Evolutionary conservation across 2,329 filamentous ascomycete species (phyloP).

Genomic region (Claviceps sorghi): DNA sequence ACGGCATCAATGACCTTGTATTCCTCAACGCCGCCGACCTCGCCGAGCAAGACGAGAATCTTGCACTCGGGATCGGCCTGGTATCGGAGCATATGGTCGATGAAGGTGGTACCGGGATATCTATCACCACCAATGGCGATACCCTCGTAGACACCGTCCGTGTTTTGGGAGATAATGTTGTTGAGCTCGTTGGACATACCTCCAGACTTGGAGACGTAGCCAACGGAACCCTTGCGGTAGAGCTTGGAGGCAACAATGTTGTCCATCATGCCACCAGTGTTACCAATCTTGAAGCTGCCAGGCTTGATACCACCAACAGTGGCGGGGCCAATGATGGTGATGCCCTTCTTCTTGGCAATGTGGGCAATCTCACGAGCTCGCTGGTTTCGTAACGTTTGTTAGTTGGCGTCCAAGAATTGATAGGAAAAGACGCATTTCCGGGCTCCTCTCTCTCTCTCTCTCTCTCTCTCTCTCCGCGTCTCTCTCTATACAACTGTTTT

Average conservation of each 20-base stretch:
- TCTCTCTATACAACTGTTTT: too few species aligned
- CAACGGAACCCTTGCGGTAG: constrained; percentile 96
- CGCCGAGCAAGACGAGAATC: constrained; percentile 87
- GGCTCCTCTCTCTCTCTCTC: too few species aligned
- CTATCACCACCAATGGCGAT: constrained; percentile 98
- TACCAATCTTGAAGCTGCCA: constrained; percentile 98
- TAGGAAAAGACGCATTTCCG: background rate
- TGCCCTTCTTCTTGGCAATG: constrained; percentile 92
- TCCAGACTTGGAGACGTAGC: constrained; percentile 98
- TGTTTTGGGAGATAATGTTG: constrained; percentile 96
- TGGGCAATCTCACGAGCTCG: constrained; percentile 96
- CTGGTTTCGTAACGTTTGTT: constrained; percentile 25
- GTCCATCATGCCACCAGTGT: constrained; percentile 99
- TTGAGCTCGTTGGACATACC: constrained; percentile 99
- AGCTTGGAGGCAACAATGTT: constrained; percentile 99
- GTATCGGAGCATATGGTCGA: constrained; percentile 94
- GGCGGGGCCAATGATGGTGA: constrained; percentile 96
- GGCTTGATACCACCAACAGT: constrained; percentile 99
- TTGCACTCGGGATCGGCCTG: constrained; percentile 96
- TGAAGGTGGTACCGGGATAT: constrained; percentile 98
- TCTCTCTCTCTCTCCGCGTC: background rate
- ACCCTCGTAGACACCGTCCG: constrained; percentile 97
- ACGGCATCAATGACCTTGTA: constrained; percentile 99
- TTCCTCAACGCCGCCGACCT: constrained; percentile 98
- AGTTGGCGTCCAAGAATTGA: background rate